A percentile compares a stretch with the other conserved stretches of the same genome.
These are phyloP conservation scores for Penicillium cosmopolitanum DNA, from an alignment of 495 filamentous ascomycete genomes.

Conservation along the genomic window DNA sequence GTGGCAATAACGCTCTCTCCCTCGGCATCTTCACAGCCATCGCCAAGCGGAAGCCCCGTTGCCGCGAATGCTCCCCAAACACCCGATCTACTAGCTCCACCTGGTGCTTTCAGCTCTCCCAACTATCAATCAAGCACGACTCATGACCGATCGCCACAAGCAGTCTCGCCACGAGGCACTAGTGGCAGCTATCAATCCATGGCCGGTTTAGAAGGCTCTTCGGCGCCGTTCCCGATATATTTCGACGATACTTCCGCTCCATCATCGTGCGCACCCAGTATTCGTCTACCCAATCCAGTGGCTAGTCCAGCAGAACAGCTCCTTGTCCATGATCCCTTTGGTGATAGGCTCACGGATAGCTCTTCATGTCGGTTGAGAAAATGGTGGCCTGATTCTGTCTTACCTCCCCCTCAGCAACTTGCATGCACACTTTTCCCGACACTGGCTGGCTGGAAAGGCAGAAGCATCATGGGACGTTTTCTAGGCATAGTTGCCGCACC, in stretches of 20 bases:
- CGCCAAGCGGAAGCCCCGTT: slow-evolving; percentile 27
- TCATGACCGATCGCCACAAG: slow-evolving; percentile 30
- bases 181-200: slow-evolving; percentile 10
- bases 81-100: slow-evolving; percentile 41
- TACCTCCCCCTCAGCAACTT: slow-evolving; percentile 72
- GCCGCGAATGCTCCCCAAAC: slow-evolving; percentile 22
- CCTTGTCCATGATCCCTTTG: slow-evolving; percentile 35
- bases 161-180: slow-evolving; percentile 40
- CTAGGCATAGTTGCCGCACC: slow-evolving; percentile 81
- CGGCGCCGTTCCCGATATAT: slow-evolving; percentile 56
- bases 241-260: slow-evolving; percentile 46
- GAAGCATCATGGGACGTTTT: slow-evolving; percentile 74
- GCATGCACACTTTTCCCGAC: slow-evolving; percentile 85
- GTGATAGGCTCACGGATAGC: slow-evolving; percentile 23
- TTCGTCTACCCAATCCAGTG: slow-evolving; percentile 51
- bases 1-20: slow-evolving; percentile 39
- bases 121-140: slow-evolving; percentile 36
- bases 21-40: slow-evolving; percentile 36
- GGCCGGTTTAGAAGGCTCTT: slow-evolving; percentile 34
- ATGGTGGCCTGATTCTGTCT: slow-evolving; percentile 77
- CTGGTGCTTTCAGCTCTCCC: slow-evolving; percentile 37
- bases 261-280: slow-evolving; percentile 54
- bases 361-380: slow-evolving; percentile 30
- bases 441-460: slow-evolving; percentile 75
- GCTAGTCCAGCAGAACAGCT: slow-evolving; percentile 54